Evolutionary conservation across 495 filamentous ascomycete genomes (phyloP).

Genomic region (Penicillium daleae): DNA sequence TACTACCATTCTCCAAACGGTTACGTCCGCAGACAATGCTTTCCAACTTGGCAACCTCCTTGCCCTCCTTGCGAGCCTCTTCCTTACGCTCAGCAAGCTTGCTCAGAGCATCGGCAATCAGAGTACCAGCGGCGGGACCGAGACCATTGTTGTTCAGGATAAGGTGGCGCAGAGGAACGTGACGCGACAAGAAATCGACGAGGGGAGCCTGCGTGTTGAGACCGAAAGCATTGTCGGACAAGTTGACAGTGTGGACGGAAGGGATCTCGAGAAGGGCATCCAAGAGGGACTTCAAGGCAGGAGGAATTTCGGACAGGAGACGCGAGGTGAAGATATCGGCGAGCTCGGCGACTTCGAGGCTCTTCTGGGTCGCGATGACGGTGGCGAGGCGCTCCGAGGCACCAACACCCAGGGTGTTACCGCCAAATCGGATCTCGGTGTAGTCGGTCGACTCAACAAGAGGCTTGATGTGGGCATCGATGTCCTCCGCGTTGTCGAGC

Average conservation of each 20-base stretch:
- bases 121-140: constrained; percentile 82
- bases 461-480: constrained; percentile 79
- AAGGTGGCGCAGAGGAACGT: constrained; percentile 86
- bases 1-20: constrained; percentile 90
- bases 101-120: constrained; percentile 77
- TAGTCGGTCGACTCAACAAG: constrained; percentile 73
- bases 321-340: constrained; percentile 98
- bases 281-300: constrained; percentile 81
- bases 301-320: constrained; percentile 90
- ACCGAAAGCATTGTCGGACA: constrained; percentile 97
- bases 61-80: constrained; percentile 67
- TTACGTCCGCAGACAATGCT: constrained; percentile 96
- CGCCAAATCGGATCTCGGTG: constrained; percentile 80
- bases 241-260: constrained; percentile 85
- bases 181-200: constrained; percentile 81
- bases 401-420: constrained; percentile 89
- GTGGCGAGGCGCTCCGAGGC: constrained; percentile 83
- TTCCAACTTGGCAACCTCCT: constrained; percentile 79
- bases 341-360: constrained; percentile 81
- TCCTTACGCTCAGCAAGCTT: constrained; percentile 82
- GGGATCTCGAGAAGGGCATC: constrained; percentile 82
- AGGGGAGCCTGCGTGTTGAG: constrained; percentile 85
- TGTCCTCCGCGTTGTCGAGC: constrained; percentile 82
- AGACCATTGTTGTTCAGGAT: constrained; percentile 99
- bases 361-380: constrained; percentile 78